phyloP scores from a whole-genome alignment of 2,329 filamentous ascomycete species.

The Aspergillus sp. region DNA sequence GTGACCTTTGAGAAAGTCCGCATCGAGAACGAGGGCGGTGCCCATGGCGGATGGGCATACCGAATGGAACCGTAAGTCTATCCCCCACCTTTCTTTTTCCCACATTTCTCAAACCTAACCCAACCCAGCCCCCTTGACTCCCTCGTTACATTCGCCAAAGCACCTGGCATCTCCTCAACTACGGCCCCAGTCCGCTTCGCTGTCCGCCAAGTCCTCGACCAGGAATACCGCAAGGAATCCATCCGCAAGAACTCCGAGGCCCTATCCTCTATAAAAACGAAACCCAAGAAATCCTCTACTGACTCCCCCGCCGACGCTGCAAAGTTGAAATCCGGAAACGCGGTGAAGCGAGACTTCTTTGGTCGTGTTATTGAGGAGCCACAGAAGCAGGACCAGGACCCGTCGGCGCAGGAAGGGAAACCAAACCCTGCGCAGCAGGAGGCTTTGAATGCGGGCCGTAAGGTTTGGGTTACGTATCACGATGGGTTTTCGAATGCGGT shows the following conservation, averaged over 20 bases:
- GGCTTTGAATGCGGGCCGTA: constrained; percentile 47
- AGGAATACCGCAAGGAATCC: constrained; percentile 77
- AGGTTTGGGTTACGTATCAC: constrained; percentile 85
- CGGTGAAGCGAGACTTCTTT: constrained; percentile 79
- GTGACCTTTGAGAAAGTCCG: constrained; percentile 77
- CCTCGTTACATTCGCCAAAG: constrained; percentile 63
- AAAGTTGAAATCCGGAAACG: constrained; percentile 32
- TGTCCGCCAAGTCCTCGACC: constrained; percentile 87
- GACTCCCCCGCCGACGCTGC: constrained; percentile 20
- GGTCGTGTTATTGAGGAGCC: constrained; percentile 63
- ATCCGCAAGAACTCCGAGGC: constrained; percentile 65
- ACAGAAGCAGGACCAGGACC: constrained; percentile 30
- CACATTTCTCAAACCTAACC: neutral
- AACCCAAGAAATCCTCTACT: constrained; percentile 23
- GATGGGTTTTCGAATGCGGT: constrained; percentile 93
- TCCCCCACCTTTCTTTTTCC: too few species aligned
- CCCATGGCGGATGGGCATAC: constrained; percentile 73
- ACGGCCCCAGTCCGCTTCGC: constrained; percentile 82
- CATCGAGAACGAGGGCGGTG: constrained; percentile 67
- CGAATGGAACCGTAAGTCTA: constrained; percentile 85
- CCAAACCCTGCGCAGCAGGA: constrained; percentile 25
- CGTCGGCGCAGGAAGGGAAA: constrained; percentile 39
- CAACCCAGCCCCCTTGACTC: constrained; percentile 65
- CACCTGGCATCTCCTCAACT: constrained; percentile 42
- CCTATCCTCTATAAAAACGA: constrained; percentile 27